Percentiles rank a stretch among this genome's conserved stretches.
Evolutionary conservation across 2,329 filamentous ascomycete genomes (phyloP).

Genomic region (Pseudogymnoascus sp.): DNA sequence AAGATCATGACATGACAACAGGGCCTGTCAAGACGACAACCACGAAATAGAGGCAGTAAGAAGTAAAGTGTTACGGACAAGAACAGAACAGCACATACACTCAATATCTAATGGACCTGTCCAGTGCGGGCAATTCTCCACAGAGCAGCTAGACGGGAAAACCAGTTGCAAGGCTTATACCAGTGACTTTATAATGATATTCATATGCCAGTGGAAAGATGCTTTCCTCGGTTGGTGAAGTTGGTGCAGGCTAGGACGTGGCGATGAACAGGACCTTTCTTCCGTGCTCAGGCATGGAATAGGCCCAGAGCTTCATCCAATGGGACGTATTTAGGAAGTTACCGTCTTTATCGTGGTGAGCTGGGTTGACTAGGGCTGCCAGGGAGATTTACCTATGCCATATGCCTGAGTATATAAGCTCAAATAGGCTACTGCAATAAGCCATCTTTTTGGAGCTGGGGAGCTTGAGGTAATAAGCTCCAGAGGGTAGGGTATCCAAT

Average conservation of each 20-base stretch:
- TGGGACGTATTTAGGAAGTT: background rate
- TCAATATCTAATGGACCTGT: background rate
- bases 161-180: background rate
- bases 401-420: background rate
- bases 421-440: background rate
- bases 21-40: background rate
- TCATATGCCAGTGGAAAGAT: background rate
- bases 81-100: background rate
- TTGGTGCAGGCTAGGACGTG: background rate
- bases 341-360: background rate
- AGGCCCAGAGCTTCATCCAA: background rate
- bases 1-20: background rate
- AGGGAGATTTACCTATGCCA: too few relatives aligned
- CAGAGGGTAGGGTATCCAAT: background rate
- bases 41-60: background rate
- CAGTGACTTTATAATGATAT: background rate
- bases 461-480: background rate
- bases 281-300: background rate
- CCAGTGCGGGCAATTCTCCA: background rate
- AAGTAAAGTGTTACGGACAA: background rate
- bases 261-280: background rate
- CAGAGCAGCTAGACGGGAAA: background rate
- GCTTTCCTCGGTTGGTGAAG: too few relatives aligned
- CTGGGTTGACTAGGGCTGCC: background rate
- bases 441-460: too few relatives aligned